Base-by-base conservation (phyloP, 495 filamentous ascomycete genomes). In the Penicillium longicatenatum region DNA sequence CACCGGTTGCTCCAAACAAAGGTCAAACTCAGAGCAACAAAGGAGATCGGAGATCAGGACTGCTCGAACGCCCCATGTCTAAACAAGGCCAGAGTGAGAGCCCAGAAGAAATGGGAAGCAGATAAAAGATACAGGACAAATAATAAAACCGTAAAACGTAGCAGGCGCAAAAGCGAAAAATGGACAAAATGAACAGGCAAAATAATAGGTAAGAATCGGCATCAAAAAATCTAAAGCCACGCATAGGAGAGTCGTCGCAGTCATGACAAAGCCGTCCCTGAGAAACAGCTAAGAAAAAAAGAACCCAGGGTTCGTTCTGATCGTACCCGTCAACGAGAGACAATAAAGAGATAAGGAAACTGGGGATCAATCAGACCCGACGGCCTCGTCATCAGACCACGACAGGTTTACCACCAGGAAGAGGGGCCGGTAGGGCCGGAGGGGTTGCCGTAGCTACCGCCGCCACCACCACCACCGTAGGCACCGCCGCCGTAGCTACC, bases 351-450 rank as follows among this genome's bases (percentile, higher is more conserved):
- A 73, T 68, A 63, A 60, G 70, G 67, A 53, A 63, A 57, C 4
- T 30, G 22, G 65, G 68, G 70, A 75, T 69, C 68, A 75, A 74
- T 73, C 74, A 77, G 75, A 78, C 66, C 64, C 62, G 64, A 71
- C 67, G 68, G 74, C 77, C 71, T 75, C 74, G 70, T 75, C 74
- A 75, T 63, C 62, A 71, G 72, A 78, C 71, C 73, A 78, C 76
- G 69, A 74, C 65, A 59, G 64, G 69, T 86, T 82, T 96, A 97
- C 94, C 93, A 98, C 94, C 94, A 98, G 62, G 88, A 93, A 60
- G 86, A 90, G 72, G 89, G 89, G 63, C 89, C 89, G 57, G 86
- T 89, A 63, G 86, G 79, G 65, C 90, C 91, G 53, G 88, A 87
- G 52, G 92, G 92, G 79, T 96, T 96, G 70, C 92, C 92, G 72